phyloP scores from a whole-genome alignment of 306 rosid species.

The Prunus campanulata region DNA sequence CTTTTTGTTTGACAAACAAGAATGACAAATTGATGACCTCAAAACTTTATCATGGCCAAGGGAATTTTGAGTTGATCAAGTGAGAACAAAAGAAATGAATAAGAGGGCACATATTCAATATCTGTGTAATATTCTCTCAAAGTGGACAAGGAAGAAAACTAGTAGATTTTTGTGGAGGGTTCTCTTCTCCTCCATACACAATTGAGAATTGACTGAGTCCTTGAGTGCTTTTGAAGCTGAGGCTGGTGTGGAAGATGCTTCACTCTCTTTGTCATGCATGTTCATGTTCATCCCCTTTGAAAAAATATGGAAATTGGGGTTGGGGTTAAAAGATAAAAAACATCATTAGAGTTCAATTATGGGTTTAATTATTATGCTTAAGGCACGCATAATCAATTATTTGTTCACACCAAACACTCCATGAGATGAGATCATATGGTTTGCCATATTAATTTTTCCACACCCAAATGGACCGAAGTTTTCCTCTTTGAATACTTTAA shows the following conservation, averaged over 20 bases:
- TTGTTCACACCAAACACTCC: background rate
- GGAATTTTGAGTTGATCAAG: background rate
- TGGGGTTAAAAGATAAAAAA: too few species aligned
- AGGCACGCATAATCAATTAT: too few species aligned
- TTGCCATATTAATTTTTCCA: background rate
- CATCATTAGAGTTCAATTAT: too few species aligned
- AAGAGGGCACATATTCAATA: background rate
- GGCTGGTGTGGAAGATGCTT: conserved; percentile 2
- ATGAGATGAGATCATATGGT: background rate
- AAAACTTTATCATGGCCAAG: background rate
- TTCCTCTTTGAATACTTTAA: background rate
- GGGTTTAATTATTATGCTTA: too few species aligned
- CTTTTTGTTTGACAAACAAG: too few species aligned
- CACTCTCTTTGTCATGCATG: background rate
- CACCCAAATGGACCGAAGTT: background rate
- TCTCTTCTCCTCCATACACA: background rate
- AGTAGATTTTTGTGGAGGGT: background rate
- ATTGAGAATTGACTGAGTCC: background rate
- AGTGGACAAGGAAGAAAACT: background rate
- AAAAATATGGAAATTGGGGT: too few species aligned
- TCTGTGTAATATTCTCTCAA: background rate
- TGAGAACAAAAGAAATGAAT: background rate
- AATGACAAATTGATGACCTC: background rate
- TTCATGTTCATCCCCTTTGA: background rate
- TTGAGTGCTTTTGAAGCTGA: background rate